Base-by-base conservation (phyloP, 2,329 filamentous ascomycete genomes). In the Fusarium nygamai region DNA sequence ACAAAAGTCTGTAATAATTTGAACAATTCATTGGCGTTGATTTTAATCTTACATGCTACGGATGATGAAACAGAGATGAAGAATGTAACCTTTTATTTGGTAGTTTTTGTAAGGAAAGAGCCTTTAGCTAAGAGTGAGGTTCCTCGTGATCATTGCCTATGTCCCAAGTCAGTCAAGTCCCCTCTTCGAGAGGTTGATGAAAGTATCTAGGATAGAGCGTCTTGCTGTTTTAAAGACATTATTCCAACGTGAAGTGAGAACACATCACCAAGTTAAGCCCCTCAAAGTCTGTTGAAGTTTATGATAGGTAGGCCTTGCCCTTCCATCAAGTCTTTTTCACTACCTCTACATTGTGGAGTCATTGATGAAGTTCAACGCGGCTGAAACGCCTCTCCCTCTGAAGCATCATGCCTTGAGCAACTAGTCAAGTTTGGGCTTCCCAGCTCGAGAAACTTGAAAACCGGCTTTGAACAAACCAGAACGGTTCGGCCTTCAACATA, bases 381-480 rank as follows among this genome's bases (percentile, higher is more conserved):
- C 31, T 46, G 3, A 4, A 27, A 22, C 8, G 1, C 0, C 19
- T 22, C n/a, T 46, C 8, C 19, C 9, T 27, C 24, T 10, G n/a
- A 34, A 33, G 29, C 13, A 5, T 5, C 9, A 33, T 31, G 17
- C 14, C n/a, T 33, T 17, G 27, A 43, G 38, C 27, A 20, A 7
- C 17, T 20, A 3, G 13, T 19, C 9, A 29, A 43, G 10, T 11
- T 19, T 16, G 13, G 24, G 39, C 6, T 43, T 24, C 8, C 36
- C 53, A 36, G 36, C 29, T 44, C 19, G 12, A 58, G 12, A 19
- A 57, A 19, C 5, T 29, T 39, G 22, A 58, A 27, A 34, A 17
- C 24, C n/a, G 2, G 12, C 6, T 5, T n/a, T 39, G 13, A 31
- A 51, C 24, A 16, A n/a, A 33, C 29, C 16, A 33, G 17, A 51